phyloP scores from a whole-genome alignment of 2,329 filamentous ascomycete genomes.

The Paracorniculantispora psalliotae region DNA sequence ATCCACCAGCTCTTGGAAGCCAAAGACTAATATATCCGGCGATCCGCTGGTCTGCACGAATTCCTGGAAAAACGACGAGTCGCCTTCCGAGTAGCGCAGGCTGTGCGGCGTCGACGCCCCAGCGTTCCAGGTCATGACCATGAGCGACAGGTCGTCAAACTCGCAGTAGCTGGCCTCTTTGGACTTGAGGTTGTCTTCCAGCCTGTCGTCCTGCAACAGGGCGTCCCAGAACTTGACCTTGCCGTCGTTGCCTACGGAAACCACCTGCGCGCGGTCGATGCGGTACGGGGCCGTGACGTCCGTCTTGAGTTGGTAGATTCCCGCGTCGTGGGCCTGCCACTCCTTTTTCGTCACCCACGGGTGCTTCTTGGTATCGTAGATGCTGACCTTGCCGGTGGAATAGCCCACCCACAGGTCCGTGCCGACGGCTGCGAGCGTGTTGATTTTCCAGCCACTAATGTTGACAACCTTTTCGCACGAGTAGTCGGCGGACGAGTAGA shows the following conservation, averaged over 20 bases:
- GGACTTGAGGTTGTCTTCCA: slow-evolving; percentile 84
- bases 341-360: slow-evolving; percentile 93
- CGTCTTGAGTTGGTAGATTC: slow-evolving; percentile 70
- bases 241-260: slow-evolving; percentile 84
- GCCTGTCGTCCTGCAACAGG: slow-evolving; percentile 86
- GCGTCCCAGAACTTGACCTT: slow-evolving; percentile 86
- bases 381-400: slow-evolving; percentile 88
- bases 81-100: slow-evolving; percentile 63
- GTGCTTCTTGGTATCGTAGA: slow-evolving; percentile 78
- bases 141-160: slow-evolving; percentile 74
- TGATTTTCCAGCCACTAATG: slow-evolving; percentile 93
- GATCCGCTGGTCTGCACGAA: slow-evolving; percentile 70
- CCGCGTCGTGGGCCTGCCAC: slow-evolving; percentile 85
- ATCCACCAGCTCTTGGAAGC: slow-evolving; percentile 97
- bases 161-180: slow-evolving; percentile 78
- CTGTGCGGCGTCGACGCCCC: slow-evolving; percentile 90
- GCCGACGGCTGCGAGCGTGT: slow-evolving; percentile 74
- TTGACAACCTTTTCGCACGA: slow-evolving; percentile 74
- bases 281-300: slow-evolving; percentile 83
- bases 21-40: slow-evolving; percentile 89
- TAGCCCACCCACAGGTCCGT: slow-evolving; percentile 87
- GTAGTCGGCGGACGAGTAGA: slow-evolving; percentile 79
- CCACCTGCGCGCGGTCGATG: slow-evolving; percentile 75
- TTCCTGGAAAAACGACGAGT: slow-evolving; percentile 74
- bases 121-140: slow-evolving; percentile 94